Evolutionary conservation across 192 early-diverging fungal species (phyloP), one percentile per base, ranked within the genome.

Genomic region (Entomortierella parvispora): DNA sequence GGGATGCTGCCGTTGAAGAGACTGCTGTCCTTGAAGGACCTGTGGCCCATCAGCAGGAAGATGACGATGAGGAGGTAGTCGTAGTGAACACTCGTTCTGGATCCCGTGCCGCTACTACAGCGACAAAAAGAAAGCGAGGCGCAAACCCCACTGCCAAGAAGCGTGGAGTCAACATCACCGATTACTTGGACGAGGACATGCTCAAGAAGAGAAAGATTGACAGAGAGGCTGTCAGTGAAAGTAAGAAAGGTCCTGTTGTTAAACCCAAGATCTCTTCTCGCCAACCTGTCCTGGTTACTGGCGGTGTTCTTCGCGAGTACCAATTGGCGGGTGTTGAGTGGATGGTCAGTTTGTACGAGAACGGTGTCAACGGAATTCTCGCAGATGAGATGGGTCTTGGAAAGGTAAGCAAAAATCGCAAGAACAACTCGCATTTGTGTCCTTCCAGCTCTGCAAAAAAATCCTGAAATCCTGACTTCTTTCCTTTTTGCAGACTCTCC

Each of bases 381-480:
- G 96, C 94, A 9, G 97, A 98, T 80, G 94, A 97, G 59, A 96
- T 97, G 96, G 96, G 94, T 45, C 82, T 96, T 18, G 94, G 94
- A 58, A 95, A 96, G 75, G 88, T 87, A 58, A 62, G 32, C 17
- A 2, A 23, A 29, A 20, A 40, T 32, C 26, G 33, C 15, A n/a
- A 12, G 1, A 4, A 22, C n/a, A 26, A 1, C 10, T 28, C 6
- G 42, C 28, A 25, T 33, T 51, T 40, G 5, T 67, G 6, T 15
- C 23, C 20, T 18, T 25, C 15, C 51, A 48, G 15, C 4, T 31
- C 29, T 40, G 29, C 34, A 9, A 11, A 48, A 25, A 17, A 46
- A 26, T 53, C 33, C 8, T 14, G 22, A 34, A 44, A 58, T 53
- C 15, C n/a, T 45, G 14, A 63, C 20, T 31, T 59, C n/a, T 34